Evolutionary conservation across 176 grass and related monocot species (phyloP).

Genomic region (Oryza nivara): DNA sequence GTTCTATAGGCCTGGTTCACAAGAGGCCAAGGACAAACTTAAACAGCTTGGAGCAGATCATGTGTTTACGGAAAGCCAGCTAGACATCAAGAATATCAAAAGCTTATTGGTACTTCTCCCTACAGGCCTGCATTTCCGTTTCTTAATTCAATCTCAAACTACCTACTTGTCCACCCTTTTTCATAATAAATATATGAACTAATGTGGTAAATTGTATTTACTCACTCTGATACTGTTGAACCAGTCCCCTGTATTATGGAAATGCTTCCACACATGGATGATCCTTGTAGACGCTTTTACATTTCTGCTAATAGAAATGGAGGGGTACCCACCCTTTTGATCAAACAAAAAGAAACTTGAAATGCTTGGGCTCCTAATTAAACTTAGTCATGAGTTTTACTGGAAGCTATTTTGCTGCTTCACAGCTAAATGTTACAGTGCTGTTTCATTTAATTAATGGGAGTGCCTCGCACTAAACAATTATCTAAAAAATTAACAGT

Average conservation of each 20-base stretch:
- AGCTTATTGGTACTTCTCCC: constrained; percentile 65
- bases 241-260: background rate
- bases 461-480: background rate
- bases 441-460: background rate
- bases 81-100: constrained; percentile 82
- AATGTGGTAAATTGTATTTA: background rate
- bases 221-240: background rate
- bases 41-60: background rate
- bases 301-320: too few species aligned
- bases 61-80: constrained; percentile 35
- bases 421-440: background rate
- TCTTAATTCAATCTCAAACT: background rate
- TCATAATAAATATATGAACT: background rate
- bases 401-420: background rate
- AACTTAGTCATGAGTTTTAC: background rate
- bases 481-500: constrained; percentile 7
- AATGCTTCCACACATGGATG: too few species aligned
- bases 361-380: background rate
- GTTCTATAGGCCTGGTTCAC: background rate
- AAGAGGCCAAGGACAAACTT: background rate
- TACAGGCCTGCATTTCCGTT: background rate
- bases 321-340: too few species aligned
- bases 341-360: background rate
- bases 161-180: background rate
- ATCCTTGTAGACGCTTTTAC: too few species aligned